phyloP scores from a whole-genome alignment of 1,284 basidiomycete species.

The Trichosporon inkin region DNA sequence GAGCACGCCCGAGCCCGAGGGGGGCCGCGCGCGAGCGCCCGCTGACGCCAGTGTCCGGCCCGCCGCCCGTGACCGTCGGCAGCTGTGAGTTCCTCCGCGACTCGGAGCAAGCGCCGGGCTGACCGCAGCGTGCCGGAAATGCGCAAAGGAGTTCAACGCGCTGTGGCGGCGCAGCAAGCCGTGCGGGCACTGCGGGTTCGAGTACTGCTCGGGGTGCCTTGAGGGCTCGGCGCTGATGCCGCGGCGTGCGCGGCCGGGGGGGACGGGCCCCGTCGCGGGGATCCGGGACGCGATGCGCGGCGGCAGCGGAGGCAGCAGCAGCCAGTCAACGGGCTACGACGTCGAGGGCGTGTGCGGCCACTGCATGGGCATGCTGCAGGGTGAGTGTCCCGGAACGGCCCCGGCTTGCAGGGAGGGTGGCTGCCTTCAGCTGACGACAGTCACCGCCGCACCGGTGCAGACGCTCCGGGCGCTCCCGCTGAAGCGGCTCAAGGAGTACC shows the following conservation, averaged over 20 bases:
- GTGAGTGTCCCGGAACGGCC: conserved; percentile 25
- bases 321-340: conserved; percentile 37
- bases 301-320: conserved; percentile 16
- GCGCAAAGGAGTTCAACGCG: conserved; percentile 45
- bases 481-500: conserved; percentile 48
- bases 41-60: conserved; percentile 44
- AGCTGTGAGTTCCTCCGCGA: conserved; percentile 27
- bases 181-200: conserved; percentile 49
- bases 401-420: background rate
- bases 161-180: conserved; percentile 41
- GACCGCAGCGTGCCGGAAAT: conserved; percentile 43
- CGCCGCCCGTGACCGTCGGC: conserved; percentile 45
- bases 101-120: background rate
- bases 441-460: conserved; percentile 41
- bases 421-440: conserved; percentile 21
- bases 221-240: conserved; percentile 50
- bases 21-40: background rate
- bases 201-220: conserved; percentile 45
- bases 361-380: conserved; percentile 47
- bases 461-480: conserved; percentile 43
- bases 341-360: conserved; percentile 44
- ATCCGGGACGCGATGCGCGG: conserved; percentile 30
- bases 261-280: conserved; percentile 21
- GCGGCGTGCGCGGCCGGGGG: conserved; percentile 21
- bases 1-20: conserved; percentile 12